Evolutionary conservation across 2,329 filamentous ascomycete species (phyloP).

Genomic region (Sporothrix brunneoviolacea): DNA sequence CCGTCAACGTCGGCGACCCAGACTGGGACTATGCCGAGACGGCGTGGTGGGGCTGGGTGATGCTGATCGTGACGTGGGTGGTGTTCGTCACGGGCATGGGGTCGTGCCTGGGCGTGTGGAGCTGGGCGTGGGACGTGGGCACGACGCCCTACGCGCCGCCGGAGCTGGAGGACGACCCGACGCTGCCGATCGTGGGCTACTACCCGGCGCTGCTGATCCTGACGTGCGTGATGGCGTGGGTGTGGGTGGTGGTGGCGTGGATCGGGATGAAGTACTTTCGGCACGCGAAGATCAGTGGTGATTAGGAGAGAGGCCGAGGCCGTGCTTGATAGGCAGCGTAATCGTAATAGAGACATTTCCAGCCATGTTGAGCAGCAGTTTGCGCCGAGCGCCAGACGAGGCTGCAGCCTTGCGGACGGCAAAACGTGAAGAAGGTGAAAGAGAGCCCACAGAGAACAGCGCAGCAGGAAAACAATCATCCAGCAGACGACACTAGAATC

Average conservation of each 20-base stretch:
- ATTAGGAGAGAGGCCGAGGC: no score
- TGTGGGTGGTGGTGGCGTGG: slow-evolving; percentile 97
- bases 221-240: slow-evolving; percentile 95
- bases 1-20: slow-evolving; percentile 28
- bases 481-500: no score
- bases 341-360: background rate
- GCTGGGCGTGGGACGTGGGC: slow-evolving; percentile 98
- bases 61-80: slow-evolving; percentile 84
- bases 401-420: background rate
- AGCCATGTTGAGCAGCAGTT: no score
- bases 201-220: slow-evolving; percentile 92
- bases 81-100: slow-evolving; percentile 97
- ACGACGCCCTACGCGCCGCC: slow-evolving; percentile 93
- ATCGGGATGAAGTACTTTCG: slow-evolving; percentile 99
- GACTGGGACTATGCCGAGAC: slow-evolving; percentile 92
- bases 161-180: slow-evolving; percentile 90
- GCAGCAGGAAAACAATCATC: no score
- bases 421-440: no score
- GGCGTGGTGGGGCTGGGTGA: slow-evolving; percentile 96
- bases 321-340: background rate
- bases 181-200: slow-evolving; percentile 91
- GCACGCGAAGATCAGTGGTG: slow-evolving; percentile 79
- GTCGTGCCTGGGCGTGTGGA: slow-evolving; percentile 90
- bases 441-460: background rate
- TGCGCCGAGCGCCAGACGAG: background rate